Evolutionary conservation across 768 basidiomycete species (phyloP).

Genomic region (Phaffia australis): DNA sequence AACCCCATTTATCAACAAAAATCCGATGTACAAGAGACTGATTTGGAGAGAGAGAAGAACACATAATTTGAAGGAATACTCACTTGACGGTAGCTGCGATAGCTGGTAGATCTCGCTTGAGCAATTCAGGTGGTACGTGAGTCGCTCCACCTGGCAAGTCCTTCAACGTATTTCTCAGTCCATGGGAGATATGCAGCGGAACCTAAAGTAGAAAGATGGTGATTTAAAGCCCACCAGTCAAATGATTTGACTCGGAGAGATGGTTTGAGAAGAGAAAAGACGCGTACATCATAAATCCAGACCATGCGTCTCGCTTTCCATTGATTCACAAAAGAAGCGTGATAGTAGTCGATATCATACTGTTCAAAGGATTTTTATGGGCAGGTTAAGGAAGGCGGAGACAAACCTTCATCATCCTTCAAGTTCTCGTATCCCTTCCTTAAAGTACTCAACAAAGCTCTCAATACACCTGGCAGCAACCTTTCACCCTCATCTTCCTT

Average conservation of each 20-base stretch:
- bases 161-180: constrained; percentile 9
- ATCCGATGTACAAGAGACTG: neutral
- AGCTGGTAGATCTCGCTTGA: constrained; percentile 19
- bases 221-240: neutral
- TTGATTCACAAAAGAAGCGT: neutral
- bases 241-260: neutral
- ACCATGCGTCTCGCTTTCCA: constrained; percentile 16
- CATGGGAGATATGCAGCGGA: constrained; percentile 16
- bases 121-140: constrained; percentile 1
- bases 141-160: constrained; percentile 4
- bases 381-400: neutral
- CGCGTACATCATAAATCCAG: constrained; percentile 23
- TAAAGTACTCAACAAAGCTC: constrained; percentile 8
- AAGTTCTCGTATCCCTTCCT: constrained; percentile 6
- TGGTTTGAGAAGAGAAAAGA: too few relatives aligned
- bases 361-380: neutral
- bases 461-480: constrained; percentile 14
- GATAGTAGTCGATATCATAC: neutral
- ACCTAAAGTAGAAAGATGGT: neutral
- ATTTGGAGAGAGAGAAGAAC: neutral
- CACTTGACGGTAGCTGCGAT: constrained; percentile 20
- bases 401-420: constrained; percentile 14
- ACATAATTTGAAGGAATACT: neutral
- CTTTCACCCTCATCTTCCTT: constrained; percentile 4
- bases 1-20: too few relatives aligned